Evolutionary conservation across 2,329 filamentous ascomycete genomes (phyloP).

Genomic region (Xylariaceae sp.): DNA sequence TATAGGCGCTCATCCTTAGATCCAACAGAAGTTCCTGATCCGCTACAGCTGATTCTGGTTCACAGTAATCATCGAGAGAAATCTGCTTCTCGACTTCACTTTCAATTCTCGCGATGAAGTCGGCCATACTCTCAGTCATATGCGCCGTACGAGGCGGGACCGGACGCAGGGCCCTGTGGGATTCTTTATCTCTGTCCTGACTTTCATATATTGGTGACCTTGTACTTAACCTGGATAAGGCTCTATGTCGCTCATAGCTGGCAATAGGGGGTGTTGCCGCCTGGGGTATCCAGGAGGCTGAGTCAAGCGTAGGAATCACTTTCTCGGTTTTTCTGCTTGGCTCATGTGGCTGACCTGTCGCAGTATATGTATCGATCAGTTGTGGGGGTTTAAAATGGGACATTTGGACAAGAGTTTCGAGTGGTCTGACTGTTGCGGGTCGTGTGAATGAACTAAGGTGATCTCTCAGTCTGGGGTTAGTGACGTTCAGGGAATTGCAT

Average conservation of each 20-base stretch:
- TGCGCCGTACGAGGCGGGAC: not conserved
- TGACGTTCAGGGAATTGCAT: not conserved
- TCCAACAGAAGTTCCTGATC: not conserved
- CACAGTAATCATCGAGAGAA: constrained; percentile 5
- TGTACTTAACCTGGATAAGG: constrained; percentile 27
- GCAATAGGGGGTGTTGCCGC: constrained; percentile 26
- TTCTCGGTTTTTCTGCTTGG: constrained; percentile 3
- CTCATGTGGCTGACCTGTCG: not conserved
- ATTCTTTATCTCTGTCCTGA: constrained; percentile 15
- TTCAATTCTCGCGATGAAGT: constrained; percentile 47
- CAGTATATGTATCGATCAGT: not conserved
- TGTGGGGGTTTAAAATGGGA: not conserved
- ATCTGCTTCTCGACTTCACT: constrained; percentile 31
- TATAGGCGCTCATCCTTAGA: not conserved
- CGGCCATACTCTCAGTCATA: constrained; percentile 38
- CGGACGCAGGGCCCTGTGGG: not conserved
- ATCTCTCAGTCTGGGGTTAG: not conserved
- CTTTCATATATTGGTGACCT: constrained; percentile 30
- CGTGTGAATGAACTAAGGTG: not conserved
- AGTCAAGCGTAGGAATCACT: constrained; percentile 23
- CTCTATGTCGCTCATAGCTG: constrained; percentile 16
- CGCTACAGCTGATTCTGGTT: not conserved
- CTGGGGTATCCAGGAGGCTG: constrained; percentile 39
- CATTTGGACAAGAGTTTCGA: not conserved
- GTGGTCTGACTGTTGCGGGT: not conserved